Evolutionary conservation across 495 filamentous ascomycete genomes (phyloP), one percentile per base, ranked within the genome.

Genomic region (Annulohypoxylon nitens): DNA sequence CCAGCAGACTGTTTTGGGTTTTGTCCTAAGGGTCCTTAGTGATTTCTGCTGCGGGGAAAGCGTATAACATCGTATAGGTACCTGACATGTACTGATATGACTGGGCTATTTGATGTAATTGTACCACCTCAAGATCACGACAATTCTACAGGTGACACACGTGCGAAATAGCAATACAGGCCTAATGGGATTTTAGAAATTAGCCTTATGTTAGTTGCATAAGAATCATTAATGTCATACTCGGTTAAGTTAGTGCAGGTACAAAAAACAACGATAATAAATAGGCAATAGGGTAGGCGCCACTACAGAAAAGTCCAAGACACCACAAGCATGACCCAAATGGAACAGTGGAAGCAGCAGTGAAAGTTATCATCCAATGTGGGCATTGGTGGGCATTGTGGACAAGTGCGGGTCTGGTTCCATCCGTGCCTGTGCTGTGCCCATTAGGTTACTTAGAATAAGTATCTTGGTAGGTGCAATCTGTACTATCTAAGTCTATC

Each of bases 11-110:
- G 9, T 66, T 39, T 67, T 33, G 18, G 30, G 9, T 66, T 39
- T 57, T 11, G 30, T n/a, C 30, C 43, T 47, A 12, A 33, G 4
- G 30, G 14, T 54, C 37, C 57, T 33, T 18, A 43, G 43, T 48
- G 53, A 41, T 43, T 57, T 55, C 30, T 39, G 41, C 18, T 69
- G 58, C 57, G 36, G 66, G 25, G 66, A 60, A 57, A 36, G 2
- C 8, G 33, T 55, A 33, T 11, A 10, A 54, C 10, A 14, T 34
- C 7, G 50, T 33, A 36, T 5, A 1, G 14, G 41, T 14, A 45
- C 14, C 3, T 16, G 30, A 3, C 30, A 30, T 3, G 30, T 30
- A 30, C 30, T 30, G 30, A 30, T 30, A 30, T 30, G 30, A 30
- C 30, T n/a, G n/a, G n/a, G n/a, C n/a, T 30, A 30, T 6, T 6